phyloP scores from a whole-genome alignment of 306 rosid genomes.

The Castanopsis chinensis region DNA sequence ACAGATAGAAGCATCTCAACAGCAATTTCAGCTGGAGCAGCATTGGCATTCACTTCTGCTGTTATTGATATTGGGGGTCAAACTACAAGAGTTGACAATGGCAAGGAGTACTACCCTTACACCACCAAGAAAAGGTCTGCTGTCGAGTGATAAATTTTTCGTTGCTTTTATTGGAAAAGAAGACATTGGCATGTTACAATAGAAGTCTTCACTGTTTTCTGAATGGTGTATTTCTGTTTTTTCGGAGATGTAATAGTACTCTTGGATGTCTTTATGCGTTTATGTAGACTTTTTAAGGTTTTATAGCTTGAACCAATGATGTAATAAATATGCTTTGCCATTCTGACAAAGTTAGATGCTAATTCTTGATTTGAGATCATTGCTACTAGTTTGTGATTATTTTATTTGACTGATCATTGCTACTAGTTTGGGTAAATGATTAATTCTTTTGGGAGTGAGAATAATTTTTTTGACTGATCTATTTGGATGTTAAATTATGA shows the following conservation, averaged over 20 bases:
- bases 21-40: slow-evolving; percentile 89
- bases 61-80: slow-evolving; percentile 73
- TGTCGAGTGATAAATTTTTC: slow-evolving; percentile 31
- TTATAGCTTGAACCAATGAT: slow-evolving; percentile 28
- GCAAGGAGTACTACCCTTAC: slow-evolving; percentile 89
- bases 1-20: slow-evolving; percentile 81
- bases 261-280: slow-evolving; percentile 13
- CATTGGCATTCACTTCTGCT: slow-evolving; percentile 80
- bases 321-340: slow-evolving; percentile 38
- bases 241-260: slow-evolving; percentile 43
- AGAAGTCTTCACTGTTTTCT: slow-evolving; percentile 46
- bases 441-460: too few relatives aligned
- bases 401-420: background rate
- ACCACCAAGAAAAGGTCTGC: slow-evolving; percentile 83
- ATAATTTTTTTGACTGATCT: too few relatives aligned
- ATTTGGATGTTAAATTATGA: too few relatives aligned
- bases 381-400: background rate
- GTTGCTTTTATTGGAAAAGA: slow-evolving; percentile 20
- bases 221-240: slow-evolving; percentile 11
- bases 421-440: background rate
- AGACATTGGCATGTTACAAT: slow-evolving; percentile 26
- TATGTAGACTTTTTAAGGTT: slow-evolving; percentile 34
- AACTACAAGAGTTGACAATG: slow-evolving; percentile 66
- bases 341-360: background rate
- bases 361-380: background rate